These are phyloP conservation scores for Ustilago bromivora DNA, from an alignment of 1,284 basidiomycete genomes.

Conservation along the genomic window DNA sequence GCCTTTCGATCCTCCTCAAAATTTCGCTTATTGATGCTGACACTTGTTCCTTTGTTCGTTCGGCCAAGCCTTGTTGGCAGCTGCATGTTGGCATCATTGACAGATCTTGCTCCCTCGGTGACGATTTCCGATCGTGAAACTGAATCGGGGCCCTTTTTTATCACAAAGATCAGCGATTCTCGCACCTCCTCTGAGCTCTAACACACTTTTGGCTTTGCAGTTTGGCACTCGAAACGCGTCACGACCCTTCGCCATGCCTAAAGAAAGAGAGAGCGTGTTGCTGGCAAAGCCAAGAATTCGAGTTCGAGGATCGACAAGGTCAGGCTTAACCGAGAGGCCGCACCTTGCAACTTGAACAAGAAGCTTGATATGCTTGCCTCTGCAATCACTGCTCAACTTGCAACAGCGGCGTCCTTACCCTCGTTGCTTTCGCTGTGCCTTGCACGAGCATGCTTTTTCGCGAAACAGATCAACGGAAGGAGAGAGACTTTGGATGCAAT, in stretches of 20 bases:
- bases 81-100: background rate
- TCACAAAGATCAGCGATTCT: background rate
- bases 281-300: slow-evolving; percentile 9
- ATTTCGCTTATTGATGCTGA: slow-evolving; percentile 2
- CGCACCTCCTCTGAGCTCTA: background rate
- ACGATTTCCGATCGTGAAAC: background rate
- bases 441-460: no score
- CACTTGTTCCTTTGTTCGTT: background rate
- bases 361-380: background rate
- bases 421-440: background rate
- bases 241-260: background rate
- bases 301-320: slow-evolving; percentile 6
- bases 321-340: slow-evolving; percentile 4
- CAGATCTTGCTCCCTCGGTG: background rate
- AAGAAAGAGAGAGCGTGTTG: background rate
- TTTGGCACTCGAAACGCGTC: background rate
- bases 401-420: no score
- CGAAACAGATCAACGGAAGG: no score
- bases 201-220: background rate
- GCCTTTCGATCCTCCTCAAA: slow-evolving; percentile 7
- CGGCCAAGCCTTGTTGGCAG: background rate
- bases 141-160: background rate
- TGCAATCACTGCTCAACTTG: background rate
- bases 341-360: background rate
- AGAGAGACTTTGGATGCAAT: background rate